A percentile compares a stretch with the other conserved stretches of the same genome.
phyloP scores from a whole-genome alignment of 495 filamentous ascomycete genomes.

The Delitschia confertaspora region DNA sequence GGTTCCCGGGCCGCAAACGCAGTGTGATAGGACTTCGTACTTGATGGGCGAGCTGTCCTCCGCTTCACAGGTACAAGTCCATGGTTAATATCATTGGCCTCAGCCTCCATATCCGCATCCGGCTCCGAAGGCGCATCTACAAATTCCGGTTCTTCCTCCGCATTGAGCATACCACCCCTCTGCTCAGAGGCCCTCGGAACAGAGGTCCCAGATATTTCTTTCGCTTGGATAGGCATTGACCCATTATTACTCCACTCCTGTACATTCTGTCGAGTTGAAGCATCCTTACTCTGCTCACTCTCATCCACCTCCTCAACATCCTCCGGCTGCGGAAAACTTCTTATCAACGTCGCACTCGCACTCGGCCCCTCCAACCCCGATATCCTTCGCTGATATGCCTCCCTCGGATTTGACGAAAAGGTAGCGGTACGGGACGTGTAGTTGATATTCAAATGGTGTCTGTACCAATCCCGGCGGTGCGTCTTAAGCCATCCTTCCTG shows the following conservation, averaged over 20 bases:
- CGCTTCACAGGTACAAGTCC: background rate
- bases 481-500: constrained; percentile 56
- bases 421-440: constrained; percentile 50
- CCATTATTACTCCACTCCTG: too few species aligned
- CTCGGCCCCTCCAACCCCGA: constrained; percentile 38
- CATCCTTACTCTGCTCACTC: constrained; percentile 4
- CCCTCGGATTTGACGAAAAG: constrained; percentile 43
- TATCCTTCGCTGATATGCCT: constrained; percentile 37
- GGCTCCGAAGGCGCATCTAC: constrained; percentile 25
- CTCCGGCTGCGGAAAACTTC: constrained; percentile 41
- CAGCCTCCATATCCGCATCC: constrained; percentile 12
- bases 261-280: background rate
- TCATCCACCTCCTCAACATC: constrained; percentile 31
- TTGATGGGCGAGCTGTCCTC: constrained; percentile 10
- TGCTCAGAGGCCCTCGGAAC: constrained; percentile 13
- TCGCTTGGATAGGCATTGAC: too few species aligned
- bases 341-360: constrained; percentile 31
- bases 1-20: constrained; percentile 1
- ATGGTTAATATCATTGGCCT: background rate
- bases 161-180: constrained; percentile 5
- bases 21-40: constrained; percentile 19
- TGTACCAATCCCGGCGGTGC: constrained; percentile 57
- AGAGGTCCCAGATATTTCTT: constrained; percentile 1
- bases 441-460: constrained; percentile 44
- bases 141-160: constrained; percentile 12